phyloP scores from a whole-genome alignment of 2,329 filamentous ascomycete species.

The Colletotrichum liriopes region DNA sequence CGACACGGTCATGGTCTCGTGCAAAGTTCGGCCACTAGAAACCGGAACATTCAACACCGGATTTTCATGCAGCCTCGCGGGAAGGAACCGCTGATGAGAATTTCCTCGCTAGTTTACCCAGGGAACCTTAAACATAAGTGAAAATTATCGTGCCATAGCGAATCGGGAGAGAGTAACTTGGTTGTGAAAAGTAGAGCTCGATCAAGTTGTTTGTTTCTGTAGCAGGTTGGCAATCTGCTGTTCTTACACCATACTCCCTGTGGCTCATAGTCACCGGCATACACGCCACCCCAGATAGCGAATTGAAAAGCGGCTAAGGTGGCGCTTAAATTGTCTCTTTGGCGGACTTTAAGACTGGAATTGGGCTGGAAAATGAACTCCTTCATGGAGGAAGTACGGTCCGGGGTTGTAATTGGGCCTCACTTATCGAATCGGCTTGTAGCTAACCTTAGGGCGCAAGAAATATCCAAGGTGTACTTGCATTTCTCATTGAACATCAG shows the following conservation, averaged over 20 bases:
- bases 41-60: background rate
- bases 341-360: background rate
- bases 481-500: conserved; percentile 3
- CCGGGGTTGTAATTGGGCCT: background rate
- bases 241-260: background rate
- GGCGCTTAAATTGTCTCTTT: background rate
- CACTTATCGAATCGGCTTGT: background rate
- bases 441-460: too few relatives aligned
- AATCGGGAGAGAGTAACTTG: background rate
- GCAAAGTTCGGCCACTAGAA: background rate
- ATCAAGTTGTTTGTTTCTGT: background rate
- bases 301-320: background rate
- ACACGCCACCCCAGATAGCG: background rate
- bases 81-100: background rate
- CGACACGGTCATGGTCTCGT: background rate
- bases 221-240: background rate
- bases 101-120: too few relatives aligned
- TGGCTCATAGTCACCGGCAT: background rate
- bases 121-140: too few relatives aligned
- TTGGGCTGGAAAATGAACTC: background rate
- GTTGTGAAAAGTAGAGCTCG: background rate
- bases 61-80: background rate
- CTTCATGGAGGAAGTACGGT: background rate
- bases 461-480: too few relatives aligned
- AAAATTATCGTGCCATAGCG: background rate